Evolutionary conservation across 2,329 filamentous ascomycete genomes (phyloP).

Genomic region (Zasmidium cellare): DNA sequence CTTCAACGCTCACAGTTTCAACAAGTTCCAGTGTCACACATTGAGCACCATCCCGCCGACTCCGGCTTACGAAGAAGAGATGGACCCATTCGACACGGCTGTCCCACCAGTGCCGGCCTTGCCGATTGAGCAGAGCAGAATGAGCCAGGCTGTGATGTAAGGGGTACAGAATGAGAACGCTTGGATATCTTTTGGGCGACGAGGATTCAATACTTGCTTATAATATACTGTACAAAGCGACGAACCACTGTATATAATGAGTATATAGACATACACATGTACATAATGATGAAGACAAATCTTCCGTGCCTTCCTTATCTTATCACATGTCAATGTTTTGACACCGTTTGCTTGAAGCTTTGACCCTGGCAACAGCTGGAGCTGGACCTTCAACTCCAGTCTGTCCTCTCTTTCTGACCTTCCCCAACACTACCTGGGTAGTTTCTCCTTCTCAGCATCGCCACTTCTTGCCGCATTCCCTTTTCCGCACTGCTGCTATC

Average conservation of each 20-base stretch:
- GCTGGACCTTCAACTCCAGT: neutral
- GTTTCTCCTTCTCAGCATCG: neutral
- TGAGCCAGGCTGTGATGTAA: constrained; percentile 17
- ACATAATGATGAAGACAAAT: constrained; percentile 3
- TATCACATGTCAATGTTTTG: neutral
- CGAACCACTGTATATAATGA: constrained; percentile 6
- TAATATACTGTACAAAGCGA: constrained; percentile 11
- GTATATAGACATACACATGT: constrained; percentile 1
- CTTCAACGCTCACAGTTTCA: constrained; percentile 25
- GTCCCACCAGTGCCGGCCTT: constrained; percentile 25
- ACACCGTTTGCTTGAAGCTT: neutral
- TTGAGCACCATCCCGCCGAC: constrained; percentile 44
- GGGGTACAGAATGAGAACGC: neutral
- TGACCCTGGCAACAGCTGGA: neutral
- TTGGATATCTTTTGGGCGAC: neutral
- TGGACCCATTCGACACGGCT: constrained; percentile 40
- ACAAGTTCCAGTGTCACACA: constrained; percentile 31
- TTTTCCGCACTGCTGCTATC: neutral
- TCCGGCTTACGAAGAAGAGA: constrained; percentile 31
- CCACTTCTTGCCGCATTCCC: neutral
- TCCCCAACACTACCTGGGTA: neutral
- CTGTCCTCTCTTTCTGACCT: neutral
- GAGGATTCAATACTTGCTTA: neutral
- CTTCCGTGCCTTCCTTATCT: neutral
- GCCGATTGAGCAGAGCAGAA: constrained; percentile 6